Base-by-base conservation (phyloP, 306 rosid species). In the Trifolium pratense region DNA sequence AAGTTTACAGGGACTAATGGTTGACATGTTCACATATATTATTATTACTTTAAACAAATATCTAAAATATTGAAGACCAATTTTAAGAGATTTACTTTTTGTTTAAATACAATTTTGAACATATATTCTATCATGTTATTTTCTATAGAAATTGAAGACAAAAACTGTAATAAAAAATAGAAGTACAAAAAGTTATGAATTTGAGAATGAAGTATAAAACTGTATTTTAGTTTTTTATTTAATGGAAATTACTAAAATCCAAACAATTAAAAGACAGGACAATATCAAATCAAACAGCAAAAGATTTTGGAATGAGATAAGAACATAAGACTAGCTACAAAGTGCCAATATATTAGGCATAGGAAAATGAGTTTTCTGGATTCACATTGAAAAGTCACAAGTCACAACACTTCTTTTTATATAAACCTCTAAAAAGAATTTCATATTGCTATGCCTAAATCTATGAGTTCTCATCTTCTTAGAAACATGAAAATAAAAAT, bases 311-410 rank as follows among this genome's bases (percentile, higher is more conserved):
- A 45, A 39, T n/a, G 31, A 59, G 70, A 82, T 49, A 55, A 26
- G 60, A 71, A 45, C 45, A 62, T 14, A n/a, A 73, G 69, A 53
- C 39, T 23, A 40, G 2, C 13, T 39, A 39, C 45, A 7, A 51
- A 75, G 58, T 37, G 66, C 1, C 6, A 46, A 57, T 53, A 39
- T 25, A 68, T 37, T 3, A 40, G 74, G 53, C 58, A 46, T n/a
- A 72, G 45, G 69, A 55, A 51, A 76, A 57, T 15, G 37, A 72
- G 68, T 46, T 48, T n/a, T 49, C 11, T 1, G 43, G 74, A 49
- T 74, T 61, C 48, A 77, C 53, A 60, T 65, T 79, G 72, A 78
- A 66, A 56, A 78, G 85, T 83, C 87, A 83, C 77, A 81, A 78
- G 76, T 78, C 64, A 31, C 20, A 67, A 15, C 5, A 65, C 62